These are phyloP conservation scores for Pyricularia pennisetigena DNA, from an alignment of 2,329 filamentous ascomycete genomes.

Conservation along the genomic window DNA sequence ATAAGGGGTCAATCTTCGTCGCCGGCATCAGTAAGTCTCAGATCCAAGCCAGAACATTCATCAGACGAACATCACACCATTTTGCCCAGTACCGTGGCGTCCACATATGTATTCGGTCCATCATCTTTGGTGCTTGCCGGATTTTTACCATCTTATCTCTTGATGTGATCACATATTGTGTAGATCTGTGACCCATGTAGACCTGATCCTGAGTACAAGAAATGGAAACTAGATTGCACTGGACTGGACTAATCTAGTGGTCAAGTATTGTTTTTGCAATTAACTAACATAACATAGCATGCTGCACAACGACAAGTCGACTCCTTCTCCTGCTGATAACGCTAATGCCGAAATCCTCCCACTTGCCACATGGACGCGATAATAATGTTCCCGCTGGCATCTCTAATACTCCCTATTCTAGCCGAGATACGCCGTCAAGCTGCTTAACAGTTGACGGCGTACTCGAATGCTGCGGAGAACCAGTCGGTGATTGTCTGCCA, in stretches of 20 bases:
- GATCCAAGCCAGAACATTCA: not conserved
- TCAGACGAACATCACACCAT: not conserved
- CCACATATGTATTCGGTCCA: not conserved
- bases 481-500: not conserved
- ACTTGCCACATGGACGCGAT: not conserved
- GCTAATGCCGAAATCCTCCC: not conserved
- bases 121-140: too few species aligned
- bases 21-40: not conserved
- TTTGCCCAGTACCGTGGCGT: not conserved
- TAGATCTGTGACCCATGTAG: not conserved
- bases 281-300: not conserved
- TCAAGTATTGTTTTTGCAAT: not conserved
- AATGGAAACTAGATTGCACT: not conserved
- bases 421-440: not conserved
- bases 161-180: not conserved
- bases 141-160: not conserved
- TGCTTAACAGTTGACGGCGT: not conserved
- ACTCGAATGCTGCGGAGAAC: not conserved
- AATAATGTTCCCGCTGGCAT: not conserved
- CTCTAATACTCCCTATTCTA: not conserved
- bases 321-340: not conserved
- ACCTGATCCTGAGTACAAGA: not conserved
- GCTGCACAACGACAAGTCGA: not conserved
- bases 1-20: not conserved
- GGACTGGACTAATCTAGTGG: not conserved